Percentiles rank a stretch among this genome's conserved stretches.
Evolutionary conservation across 116 monocot genomes (phyloP).

Genomic region (Phalaenopsis hybrid): DNA sequence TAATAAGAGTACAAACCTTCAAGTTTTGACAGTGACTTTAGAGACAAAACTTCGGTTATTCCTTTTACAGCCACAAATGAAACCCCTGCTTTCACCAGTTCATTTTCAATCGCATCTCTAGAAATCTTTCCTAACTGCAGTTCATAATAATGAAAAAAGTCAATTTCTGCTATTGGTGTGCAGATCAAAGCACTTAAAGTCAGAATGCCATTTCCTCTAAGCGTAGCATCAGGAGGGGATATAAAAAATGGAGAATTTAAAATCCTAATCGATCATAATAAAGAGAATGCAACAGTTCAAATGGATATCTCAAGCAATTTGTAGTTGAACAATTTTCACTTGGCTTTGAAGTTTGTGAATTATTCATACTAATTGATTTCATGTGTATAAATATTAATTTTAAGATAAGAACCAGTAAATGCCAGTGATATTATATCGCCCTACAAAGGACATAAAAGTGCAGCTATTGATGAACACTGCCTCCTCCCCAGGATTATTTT

Average conservation of each 20-base stretch:
- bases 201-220: background rate
- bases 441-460: background rate
- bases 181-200: conserved; percentile 2
- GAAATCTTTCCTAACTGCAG: conserved; percentile 80
- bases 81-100: conserved; percentile 52
- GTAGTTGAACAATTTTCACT: background rate
- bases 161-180: background rate
- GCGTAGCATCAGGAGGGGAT: background rate
- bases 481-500: background rate
- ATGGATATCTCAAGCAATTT: background rate
- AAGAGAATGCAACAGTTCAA: background rate
- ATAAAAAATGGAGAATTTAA: background rate
- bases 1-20: conserved; percentile 56
- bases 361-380: background rate
- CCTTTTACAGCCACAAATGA: conserved; percentile 71
- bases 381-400: background rate
- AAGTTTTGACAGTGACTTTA: conserved; percentile 79
- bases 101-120: conserved; percentile 82
- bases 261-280: background rate
- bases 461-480: background rate
- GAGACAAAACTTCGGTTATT: conserved; percentile 69
- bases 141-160: conserved; percentile 7
- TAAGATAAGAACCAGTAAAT: background rate
- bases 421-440: background rate
- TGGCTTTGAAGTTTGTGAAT: background rate